Base-by-base conservation (phyloP, 352 stramenopile species). In the Phytophthora kernoviae region DNA sequence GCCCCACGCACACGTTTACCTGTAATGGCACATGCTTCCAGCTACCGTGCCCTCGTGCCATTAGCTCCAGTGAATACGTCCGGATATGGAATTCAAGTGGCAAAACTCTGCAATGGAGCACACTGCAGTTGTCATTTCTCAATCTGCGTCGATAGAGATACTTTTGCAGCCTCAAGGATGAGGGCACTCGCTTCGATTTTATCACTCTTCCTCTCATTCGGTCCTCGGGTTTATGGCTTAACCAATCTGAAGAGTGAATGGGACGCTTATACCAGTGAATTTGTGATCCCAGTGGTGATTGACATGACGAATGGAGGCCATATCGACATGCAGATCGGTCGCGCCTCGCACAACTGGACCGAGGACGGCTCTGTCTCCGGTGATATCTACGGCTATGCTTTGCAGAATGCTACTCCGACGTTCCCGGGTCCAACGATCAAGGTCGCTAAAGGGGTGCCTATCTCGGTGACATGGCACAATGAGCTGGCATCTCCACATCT, bases 381-480 rank as follows among this genome's bases (percentile, higher is more conserved):
- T 12, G 63, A 72, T 24, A 80, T 77, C 30, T 86, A 78, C 32
- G 76, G 76, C 45, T 84, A 86, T 33, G 76, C 61, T 20, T 58
- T 70, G 21, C 43, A 42, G 40, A 82, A 80, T 48, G 39, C 55
- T 6, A 80, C 73, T 11, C 52, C 70, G 21, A 82, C 73, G 37
- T 77, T 80, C 34, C 73, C 76, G 9, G 76, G 73, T 4, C 76
- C 76, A 22, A 86, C 76, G 4, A 73, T 86, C 51, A 76, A 81
- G 55, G 76, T 84, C 36, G 70, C 73, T 41, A 53, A 45, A 37
- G 67, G 66, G 11, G 65, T 82, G 18, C 67, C 70, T 18, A 81
- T 84, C 54, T 66, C 59, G 1, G 70, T 86, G 0, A 75, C 64
- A 1, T 86, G 76, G 76, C 84, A 70, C 50, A 91, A 91, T 42